phyloP scores from a whole-genome alignment of 495 filamentous ascomycete species.

The Aspergillus carlsbadensis region DNA sequence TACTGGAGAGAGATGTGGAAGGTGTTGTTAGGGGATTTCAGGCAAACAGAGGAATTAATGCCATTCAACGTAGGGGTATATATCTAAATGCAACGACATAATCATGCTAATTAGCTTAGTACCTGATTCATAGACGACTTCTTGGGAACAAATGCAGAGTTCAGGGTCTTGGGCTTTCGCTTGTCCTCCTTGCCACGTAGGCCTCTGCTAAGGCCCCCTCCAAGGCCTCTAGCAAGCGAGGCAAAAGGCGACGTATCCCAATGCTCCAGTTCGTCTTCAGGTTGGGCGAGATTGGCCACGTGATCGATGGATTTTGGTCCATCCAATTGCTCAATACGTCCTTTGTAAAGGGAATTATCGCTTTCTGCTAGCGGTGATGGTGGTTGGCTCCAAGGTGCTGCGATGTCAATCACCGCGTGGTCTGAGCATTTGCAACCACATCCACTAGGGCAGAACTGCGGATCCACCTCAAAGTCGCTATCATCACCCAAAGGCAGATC shows the following conservation, averaged over 20 bases:
- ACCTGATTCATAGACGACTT: slow-evolving; percentile 28
- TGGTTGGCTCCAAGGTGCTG: slow-evolving; percentile 23
- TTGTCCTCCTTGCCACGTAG: slow-evolving; percentile 34
- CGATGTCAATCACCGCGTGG: slow-evolving; percentile 32
- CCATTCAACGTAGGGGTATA: not conserved
- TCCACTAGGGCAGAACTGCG: slow-evolving; percentile 42
- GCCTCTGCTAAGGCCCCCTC: slow-evolving; percentile 43
- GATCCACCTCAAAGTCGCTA: slow-evolving; percentile 14
- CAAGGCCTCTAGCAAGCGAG: slow-evolving; percentile 46
- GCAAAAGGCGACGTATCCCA: slow-evolving; percentile 48
- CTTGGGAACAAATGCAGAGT: slow-evolving; percentile 21
- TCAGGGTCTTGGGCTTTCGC: slow-evolving; percentile 17
- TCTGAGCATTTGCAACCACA: slow-evolving; percentile 53
- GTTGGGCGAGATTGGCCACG: slow-evolving; percentile 21
- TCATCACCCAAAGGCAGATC: slow-evolving; percentile 4
- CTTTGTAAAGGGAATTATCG: slow-evolving; percentile 25
- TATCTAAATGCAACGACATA: not conserved
- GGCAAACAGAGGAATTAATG: too few species aligned
- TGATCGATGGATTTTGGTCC: slow-evolving; percentile 7
- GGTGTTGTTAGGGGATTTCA: too few species aligned
- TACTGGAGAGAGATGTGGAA: too few species aligned
- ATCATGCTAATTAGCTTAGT: slow-evolving; percentile 10
- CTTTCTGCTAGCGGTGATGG: slow-evolving; percentile 23
- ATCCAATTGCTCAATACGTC: slow-evolving; percentile 15
- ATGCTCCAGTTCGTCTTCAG: slow-evolving; percentile 37